Evolutionary conservation across 257 asterid species (phyloP).

Genomic region (Forsythia viridissima): DNA sequence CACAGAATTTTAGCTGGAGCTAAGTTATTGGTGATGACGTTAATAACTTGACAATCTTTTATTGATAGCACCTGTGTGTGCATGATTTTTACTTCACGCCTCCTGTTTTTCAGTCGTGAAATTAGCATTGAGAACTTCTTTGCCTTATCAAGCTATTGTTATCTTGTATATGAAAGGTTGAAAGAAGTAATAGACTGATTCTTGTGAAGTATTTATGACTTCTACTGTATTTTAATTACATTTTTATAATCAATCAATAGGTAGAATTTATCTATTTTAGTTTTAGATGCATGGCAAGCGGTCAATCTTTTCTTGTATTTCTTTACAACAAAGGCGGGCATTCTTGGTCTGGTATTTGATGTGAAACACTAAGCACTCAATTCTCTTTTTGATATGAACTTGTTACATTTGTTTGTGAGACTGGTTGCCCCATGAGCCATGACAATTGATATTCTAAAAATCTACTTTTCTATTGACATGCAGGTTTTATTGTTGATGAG

Average conservation of each 20-base stretch:
- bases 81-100: not conserved
- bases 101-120: not conserved
- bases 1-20: not conserved
- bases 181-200: not conserved
- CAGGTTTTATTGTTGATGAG: slow-evolving; percentile 90
- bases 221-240: too few species aligned
- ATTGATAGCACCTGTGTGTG: not conserved
- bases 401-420: too few species aligned
- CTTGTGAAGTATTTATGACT: not conserved
- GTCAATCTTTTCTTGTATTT: not conserved
- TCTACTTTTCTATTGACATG: slow-evolving; percentile 25
- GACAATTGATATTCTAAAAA: not conserved
- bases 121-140: not conserved
- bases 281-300: not conserved
- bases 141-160: not conserved
- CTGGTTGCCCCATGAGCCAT: not conserved
- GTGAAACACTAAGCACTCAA: not conserved
- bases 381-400: not conserved
- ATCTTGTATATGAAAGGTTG: not conserved
- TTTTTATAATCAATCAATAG: not conserved
- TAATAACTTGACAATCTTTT: not conserved
- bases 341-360: not conserved
- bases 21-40: not conserved
- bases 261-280: not conserved
- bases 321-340: not conserved